Conservation (phyloP, 768 basidiomycete species). For the Glaciozyma martinii region DNA sequence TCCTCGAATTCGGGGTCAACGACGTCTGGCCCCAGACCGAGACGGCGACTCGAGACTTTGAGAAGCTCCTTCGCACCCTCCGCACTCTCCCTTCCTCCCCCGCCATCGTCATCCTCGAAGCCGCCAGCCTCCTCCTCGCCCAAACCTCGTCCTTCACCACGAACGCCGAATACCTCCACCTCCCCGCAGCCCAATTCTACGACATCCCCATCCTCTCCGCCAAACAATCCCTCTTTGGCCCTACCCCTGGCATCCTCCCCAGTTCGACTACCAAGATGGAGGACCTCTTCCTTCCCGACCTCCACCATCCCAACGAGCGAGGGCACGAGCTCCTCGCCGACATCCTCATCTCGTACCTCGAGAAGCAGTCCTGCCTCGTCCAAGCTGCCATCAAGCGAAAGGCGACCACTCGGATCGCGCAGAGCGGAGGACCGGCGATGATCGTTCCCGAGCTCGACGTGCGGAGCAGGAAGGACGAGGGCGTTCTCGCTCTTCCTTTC, state of each 20-base stretch:
- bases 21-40: constrained; percentile 62
- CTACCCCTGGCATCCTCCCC: constrained; percentile 6
- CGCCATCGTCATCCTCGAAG: constrained; percentile 72
- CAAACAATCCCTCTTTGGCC: constrained; percentile 25
- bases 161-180: constrained; percentile 82
- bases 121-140: constrained; percentile 75
- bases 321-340: constrained; percentile 84
- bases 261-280: constrained; percentile 59
- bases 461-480: constrained; percentile 1
- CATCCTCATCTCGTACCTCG: constrained; percentile 74
- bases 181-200: constrained; percentile 84
- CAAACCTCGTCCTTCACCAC: constrained; percentile 75
- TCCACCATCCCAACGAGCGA: constrained; percentile 52
- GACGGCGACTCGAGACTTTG: constrained; percentile 46
- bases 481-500: background rate
- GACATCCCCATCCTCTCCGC: constrained; percentile 73
- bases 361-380: constrained; percentile 67
- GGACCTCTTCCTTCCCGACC: constrained; percentile 64
- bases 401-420: background rate
- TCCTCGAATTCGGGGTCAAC: constrained; percentile 83
- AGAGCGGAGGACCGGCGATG: background rate
- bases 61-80: constrained; percentile 39
- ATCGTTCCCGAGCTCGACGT: constrained; percentile 19
- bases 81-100: constrained; percentile 67
- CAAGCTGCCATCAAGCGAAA: constrained; percentile 5